Percentiles rank a stretch among this genome's conserved stretches.
Conservation (phyloP, 129 eudicot genomes). For the Flaveria bidentis region DNA sequence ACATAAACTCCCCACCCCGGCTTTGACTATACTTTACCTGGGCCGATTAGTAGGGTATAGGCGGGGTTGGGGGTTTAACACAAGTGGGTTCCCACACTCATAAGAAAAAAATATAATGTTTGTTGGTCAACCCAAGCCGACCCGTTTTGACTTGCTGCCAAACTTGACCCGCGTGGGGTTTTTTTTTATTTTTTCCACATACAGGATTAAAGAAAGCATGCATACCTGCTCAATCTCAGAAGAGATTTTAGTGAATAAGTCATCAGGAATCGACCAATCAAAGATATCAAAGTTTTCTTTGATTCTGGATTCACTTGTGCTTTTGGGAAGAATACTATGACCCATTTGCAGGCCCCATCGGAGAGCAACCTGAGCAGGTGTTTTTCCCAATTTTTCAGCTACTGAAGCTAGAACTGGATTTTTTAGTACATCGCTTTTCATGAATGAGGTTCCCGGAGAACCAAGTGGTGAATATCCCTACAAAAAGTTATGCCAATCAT, state of each 20-base stretch:
- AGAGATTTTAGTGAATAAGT: constrained; percentile 49
- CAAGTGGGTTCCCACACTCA: no score
- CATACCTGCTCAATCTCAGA: constrained; percentile 65
- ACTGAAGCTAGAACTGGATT: constrained; percentile 46
- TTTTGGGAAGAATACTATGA: constrained; percentile 77
- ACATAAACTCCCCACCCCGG: no score
- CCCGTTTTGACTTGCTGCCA: no score
- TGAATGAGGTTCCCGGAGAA: constrained; percentile 55
- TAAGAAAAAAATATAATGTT: no score
- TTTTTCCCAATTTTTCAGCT: constrained; percentile 68
- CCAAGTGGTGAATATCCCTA: constrained; percentile 89
- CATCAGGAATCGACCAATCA: constrained; percentile 80
- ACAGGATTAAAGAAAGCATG: not conserved
- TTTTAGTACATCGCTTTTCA: constrained; percentile 54
- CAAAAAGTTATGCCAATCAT: not conserved
- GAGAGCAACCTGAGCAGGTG: constrained; percentile 85
- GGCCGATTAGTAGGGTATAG: no score
- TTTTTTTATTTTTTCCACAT: not conserved
- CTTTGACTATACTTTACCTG: no score
- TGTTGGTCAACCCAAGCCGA: no score
- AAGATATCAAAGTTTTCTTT: constrained; percentile 63
- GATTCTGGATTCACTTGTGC: constrained; percentile 60
- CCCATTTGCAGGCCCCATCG: constrained; percentile 89
- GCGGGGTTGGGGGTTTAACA: no score
- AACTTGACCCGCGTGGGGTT: no score